Evolutionary conservation across 345 rosid genomes (phyloP).

Genomic region (Anastatica hierochuntica): DNA sequence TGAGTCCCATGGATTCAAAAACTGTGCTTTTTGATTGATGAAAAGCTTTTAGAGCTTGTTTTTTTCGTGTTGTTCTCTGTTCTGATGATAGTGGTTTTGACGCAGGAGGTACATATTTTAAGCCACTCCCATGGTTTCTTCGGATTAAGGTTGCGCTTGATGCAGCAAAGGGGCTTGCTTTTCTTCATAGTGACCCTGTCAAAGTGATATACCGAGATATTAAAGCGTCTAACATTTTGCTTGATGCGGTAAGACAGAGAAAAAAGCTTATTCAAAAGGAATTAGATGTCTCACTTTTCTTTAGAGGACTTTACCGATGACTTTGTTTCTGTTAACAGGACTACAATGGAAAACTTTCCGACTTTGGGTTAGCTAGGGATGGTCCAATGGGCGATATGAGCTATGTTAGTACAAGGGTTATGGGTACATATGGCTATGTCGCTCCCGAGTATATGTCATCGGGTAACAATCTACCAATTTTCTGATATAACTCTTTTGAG

Average conservation of each 20-base stretch:
- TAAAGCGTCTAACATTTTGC: constrained; percentile 78
- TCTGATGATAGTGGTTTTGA: constrained; percentile 12
- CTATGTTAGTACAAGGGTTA: constrained; percentile 79
- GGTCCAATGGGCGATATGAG: constrained; percentile 73
- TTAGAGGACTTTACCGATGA: neutral
- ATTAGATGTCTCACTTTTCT: neutral
- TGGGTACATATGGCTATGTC: constrained; percentile 79
- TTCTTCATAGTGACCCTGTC: constrained; percentile 73
- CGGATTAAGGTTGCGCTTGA: constrained; percentile 83
- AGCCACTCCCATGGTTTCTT: constrained; percentile 84
- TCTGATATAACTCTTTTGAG: neutral
- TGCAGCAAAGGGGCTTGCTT: constrained; percentile 89
- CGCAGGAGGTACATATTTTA: constrained; percentile 65
- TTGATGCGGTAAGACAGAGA: constrained; percentile 65
- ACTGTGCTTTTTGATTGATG: neutral
- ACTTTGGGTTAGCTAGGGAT: constrained; percentile 92
- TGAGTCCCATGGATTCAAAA: constrained; percentile 26
- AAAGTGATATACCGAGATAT: constrained; percentile 89
- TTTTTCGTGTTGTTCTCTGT: neutral
- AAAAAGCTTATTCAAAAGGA: neutral
- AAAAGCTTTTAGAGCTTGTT: neutral
- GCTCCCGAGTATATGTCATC: constrained; percentile 50
- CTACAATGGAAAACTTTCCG: constrained; percentile 72
- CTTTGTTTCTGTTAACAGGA: constrained; percentile 35
- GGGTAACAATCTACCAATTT: constrained; percentile 27